Percentiles rank a stretch among this genome's conserved stretches.
Conservation (phyloP, 257 asterid genomes). For the Penstemon barbatus region DNA sequence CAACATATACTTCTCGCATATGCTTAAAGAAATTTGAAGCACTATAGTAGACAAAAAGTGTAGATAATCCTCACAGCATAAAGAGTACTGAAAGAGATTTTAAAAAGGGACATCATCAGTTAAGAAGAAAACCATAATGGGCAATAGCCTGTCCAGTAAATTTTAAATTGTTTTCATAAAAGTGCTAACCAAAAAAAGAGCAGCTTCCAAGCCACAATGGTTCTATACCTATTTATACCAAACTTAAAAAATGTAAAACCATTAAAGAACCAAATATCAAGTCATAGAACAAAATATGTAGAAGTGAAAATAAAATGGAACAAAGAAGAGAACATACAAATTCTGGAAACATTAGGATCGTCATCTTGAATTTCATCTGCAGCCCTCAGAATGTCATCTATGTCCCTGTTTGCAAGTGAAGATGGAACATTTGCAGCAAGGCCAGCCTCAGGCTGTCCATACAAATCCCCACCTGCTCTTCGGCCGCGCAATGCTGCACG, state of each 20-base stretch:
- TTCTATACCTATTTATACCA: slow-evolving; percentile 3
- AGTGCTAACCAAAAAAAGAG: neutral
- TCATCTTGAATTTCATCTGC: slow-evolving; percentile 96
- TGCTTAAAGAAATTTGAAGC: neutral
- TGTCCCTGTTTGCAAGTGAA: slow-evolving; percentile 86
- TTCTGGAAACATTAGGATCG: slow-evolving; percentile 80
- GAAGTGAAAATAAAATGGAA: slow-evolving; percentile 3
- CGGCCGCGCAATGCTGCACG: slow-evolving; percentile 88
- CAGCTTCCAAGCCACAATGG: slow-evolving; percentile 2
- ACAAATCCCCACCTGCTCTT: slow-evolving; percentile 49
- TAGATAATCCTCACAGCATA: neutral
- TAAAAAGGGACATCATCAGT: no score
- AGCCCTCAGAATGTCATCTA: slow-evolving; percentile 89
- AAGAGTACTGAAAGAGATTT: neutral
- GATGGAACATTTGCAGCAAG: slow-evolving; percentile 92
- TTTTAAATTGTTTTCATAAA: neutral
- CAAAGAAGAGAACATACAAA: slow-evolving; percentile 47
- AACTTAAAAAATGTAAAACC: slow-evolving; percentile 16
- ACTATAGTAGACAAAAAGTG: neutral
- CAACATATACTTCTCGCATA: neutral
- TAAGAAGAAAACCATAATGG: neutral
- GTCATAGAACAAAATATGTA: slow-evolving; percentile 3
- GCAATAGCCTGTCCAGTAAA: neutral
- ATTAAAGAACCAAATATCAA: slow-evolving; percentile 16
- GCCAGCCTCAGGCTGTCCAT: slow-evolving; percentile 61